Evolutionary conservation across 2,329 filamentous ascomycete species (phyloP), one percentile per base, ranked within the genome.

Genomic region (Penicillium sp.): DNA sequence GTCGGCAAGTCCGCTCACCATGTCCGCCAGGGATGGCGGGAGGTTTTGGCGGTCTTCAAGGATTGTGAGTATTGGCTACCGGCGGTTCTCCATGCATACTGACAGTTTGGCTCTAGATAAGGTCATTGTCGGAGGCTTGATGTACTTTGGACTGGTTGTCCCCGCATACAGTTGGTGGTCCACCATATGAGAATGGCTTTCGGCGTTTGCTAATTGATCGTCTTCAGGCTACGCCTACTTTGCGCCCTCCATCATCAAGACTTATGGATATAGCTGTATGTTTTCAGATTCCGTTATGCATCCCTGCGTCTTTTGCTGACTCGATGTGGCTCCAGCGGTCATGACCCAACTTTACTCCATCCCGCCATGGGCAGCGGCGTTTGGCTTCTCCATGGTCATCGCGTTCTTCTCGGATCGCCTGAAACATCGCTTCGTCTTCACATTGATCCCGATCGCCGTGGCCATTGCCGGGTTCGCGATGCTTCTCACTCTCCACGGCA

Each of bases 91-190:
- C 2, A 20, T 38, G 27, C n/a, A 30, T 29, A 29, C 56, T 58
- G 20, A 60, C 45, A 23, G 16, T 19, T 16, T 13, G n/a, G n/a
- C 14, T 39, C 4, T 36, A 70, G 67, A 67, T 55, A 87, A 86
- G 63, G 75, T 89, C 53, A 78, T 86, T 54, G 63, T 88, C 10
- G 86, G 83, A 30, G 84, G 83, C 0, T 74, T 89, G 62, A 89
- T 89, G 84, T 91, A 90, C 66, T 82, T 90, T 54, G 86, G 85
- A 8, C 73, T 89, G 44, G 81, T 89, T 50, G 84, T 90, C 1
- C 84, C 86, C 0, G 84, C 83, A 4, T 89, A 88, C 59, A 76
- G 82, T 54, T 47, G 33, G 54, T 48, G 18, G 6, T 11, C 9
- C n/a, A 4, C 11, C n/a, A 15, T 13, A 11, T 7, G 15, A 17